These are phyloP conservation scores for Marasmius fiardii DNA, from an alignment of 1,284 basidiomycete genomes.

Conservation along the genomic window DNA sequence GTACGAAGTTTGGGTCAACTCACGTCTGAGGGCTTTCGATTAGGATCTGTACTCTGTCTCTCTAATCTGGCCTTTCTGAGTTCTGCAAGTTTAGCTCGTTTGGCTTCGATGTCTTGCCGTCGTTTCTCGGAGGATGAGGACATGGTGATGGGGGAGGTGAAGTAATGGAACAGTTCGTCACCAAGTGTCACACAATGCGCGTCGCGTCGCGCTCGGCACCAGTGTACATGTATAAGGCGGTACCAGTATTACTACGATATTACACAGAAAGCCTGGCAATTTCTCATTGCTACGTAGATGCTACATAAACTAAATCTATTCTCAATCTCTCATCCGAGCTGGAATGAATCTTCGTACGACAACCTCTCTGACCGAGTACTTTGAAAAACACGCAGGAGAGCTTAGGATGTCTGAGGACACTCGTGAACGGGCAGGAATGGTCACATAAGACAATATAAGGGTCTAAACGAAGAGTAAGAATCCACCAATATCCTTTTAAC, in stretches of 20 bases:
- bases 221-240: too few relatives aligned
- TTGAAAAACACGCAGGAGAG: conserved; percentile 66
- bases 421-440: conserved; percentile 72
- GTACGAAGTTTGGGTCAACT: conserved; percentile 7
- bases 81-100: conserved; percentile 85
- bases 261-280: too few relatives aligned
- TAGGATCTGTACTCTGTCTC: conserved; percentile 57
- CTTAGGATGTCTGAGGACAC: conserved; percentile 50
- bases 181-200: too few relatives aligned
- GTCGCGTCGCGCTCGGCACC: too few relatives aligned
- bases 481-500: conserved; percentile 3
- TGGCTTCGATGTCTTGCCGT: conserved; percentile 87
- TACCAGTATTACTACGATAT: too few relatives aligned
- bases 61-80: conserved; percentile 71
- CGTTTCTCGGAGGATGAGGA: conserved; percentile 38
- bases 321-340: conserved; percentile 85
- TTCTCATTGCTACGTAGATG: too few relatives aligned
- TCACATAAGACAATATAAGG: conserved; percentile 85
- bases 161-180: neutral
- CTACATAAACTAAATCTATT: neutral
- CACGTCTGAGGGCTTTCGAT: conserved; percentile 49
- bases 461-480: conserved; percentile 50
- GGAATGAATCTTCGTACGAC: conserved; percentile 85
- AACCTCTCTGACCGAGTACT: conserved; percentile 85
- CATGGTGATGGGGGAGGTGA: neutral